phyloP scores from a whole-genome alignment of 2,329 filamentous ascomycete genomes.

The Verticillium tricorpus region DNA sequence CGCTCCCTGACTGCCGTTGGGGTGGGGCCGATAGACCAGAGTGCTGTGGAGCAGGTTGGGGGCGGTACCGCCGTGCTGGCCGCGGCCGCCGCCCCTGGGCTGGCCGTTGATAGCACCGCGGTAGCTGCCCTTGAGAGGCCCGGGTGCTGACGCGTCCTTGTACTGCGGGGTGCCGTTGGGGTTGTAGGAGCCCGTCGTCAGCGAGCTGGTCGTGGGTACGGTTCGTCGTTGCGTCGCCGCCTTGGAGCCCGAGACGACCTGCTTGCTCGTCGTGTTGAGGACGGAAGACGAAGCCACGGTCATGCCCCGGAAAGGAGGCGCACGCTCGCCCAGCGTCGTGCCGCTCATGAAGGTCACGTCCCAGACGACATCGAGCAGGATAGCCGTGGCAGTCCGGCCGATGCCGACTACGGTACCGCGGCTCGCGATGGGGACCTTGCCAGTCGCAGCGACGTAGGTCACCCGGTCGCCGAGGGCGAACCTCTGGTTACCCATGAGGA shows the following conservation, averaged over 20 bases:
- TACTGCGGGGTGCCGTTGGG: slow-evolving; percentile 59
- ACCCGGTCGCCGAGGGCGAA: slow-evolving; percentile 87
- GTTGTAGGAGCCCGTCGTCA: slow-evolving; percentile 51
- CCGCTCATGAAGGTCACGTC: slow-evolving; percentile 97
- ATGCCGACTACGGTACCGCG: slow-evolving; percentile 93
- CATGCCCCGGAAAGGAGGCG: slow-evolving; percentile 88
- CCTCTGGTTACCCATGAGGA: slow-evolving; percentile 77
- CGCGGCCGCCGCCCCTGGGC: slow-evolving; percentile 22
- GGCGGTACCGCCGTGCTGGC: slow-evolving; percentile 14
- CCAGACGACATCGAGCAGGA: slow-evolving; percentile 87
- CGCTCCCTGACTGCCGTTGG: slow-evolving; percentile 24
- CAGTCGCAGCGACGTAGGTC: slow-evolving; percentile 87
- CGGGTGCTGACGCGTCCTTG: slow-evolving; percentile 49
- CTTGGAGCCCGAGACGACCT: slow-evolving; percentile 69
- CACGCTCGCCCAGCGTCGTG: slow-evolving; percentile 83
- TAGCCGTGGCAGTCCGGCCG: slow-evolving; percentile 77
- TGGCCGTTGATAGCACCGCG: slow-evolving; percentile 50
- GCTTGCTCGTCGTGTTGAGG: slow-evolving; percentile 78
- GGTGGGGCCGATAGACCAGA: slow-evolving; percentile 44
- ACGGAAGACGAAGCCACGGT: slow-evolving; percentile 86
- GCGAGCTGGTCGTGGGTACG: slow-evolving; percentile 39
- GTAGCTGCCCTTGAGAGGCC: slow-evolving; percentile 51
- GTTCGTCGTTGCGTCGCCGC: slow-evolving; percentile 50
- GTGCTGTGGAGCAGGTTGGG: slow-evolving; percentile 47
- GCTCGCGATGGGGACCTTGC: slow-evolving; percentile 89